Evolutionary conservation across 1,284 basidiomycete species (phyloP), one percentile per base, ranked within the genome.

Genomic region (Tilletia indica): DNA sequence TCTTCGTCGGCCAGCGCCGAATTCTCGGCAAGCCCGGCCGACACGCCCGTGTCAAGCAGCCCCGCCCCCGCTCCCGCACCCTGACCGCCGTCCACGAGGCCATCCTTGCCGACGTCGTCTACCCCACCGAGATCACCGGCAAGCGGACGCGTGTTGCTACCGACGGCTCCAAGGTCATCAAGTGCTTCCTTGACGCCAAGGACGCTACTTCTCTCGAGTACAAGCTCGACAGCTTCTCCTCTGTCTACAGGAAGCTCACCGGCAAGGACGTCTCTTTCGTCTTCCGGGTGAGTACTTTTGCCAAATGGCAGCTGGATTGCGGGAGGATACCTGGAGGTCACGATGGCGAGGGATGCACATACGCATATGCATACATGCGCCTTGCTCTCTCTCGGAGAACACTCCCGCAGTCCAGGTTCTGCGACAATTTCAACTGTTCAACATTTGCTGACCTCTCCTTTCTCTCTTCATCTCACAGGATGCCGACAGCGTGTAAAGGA

Each of bases 181-280:
- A 73, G 68, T 74, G 75, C 39, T 77, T 73, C 39, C 45, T 78
- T 39, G 74, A 99, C 89, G 89, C 94, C 78, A 99, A 99, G 87
- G 97, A 99, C 86, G 90, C 94, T 76, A 99, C 95, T 86, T 93
- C 93, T 84, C 89, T 99, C 86, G 97, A 99, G 89, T 98, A 99
- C 92, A 99, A 99, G 90, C 89, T 96, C 77, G 94, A 96, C 87
- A 94, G 93, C 75, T 97, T 97, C 88, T 91, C 93, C 74, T 93
- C 92, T 70, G 92, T 96, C 78, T 97, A 97, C 89, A 92, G 92
- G 85, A 91, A 92, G 82, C 87, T 96, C 85, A 96, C 93, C 79
- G 94, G 94, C 84, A 95, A 95, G 88, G 93, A 94, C 80, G 93
- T 96, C 76, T 90, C 66, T 67, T 82, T 73, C 70, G 78, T 74